These are phyloP conservation scores for Diaporthe nobilis DNA, from an alignment of 2,329 filamentous ascomycete genomes.

Conservation along the genomic window DNA sequence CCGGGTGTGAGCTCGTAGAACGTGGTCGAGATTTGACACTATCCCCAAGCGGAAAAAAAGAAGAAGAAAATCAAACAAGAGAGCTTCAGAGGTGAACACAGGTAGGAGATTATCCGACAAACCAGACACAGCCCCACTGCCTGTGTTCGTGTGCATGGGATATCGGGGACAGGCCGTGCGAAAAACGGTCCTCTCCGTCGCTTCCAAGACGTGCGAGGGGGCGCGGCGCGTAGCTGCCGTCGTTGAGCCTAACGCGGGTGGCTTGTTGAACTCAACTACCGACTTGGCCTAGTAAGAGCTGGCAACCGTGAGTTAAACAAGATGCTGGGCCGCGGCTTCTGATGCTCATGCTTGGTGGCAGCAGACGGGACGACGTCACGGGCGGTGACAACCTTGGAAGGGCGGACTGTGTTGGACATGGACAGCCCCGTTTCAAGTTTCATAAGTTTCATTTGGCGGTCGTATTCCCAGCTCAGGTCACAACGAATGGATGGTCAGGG, in stretches of 20 bases:
- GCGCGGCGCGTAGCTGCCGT: constrained; percentile 16
- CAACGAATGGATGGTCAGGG: constrained; percentile 29
- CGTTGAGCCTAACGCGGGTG: background rate
- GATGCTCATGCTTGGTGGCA: background rate
- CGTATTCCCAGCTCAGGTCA: constrained; percentile 24
- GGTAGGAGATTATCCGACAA: constrained; percentile 4
- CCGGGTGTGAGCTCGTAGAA: too few species aligned
- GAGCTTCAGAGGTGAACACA: background rate
- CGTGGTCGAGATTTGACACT: background rate
- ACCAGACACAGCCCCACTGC: constrained; percentile 14
- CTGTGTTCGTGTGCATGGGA: constrained; percentile 8
- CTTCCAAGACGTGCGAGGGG: background rate
- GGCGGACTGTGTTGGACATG: constrained; percentile 21
- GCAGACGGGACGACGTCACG: constrained; percentile 29
- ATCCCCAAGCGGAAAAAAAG: background rate
- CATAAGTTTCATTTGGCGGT: constrained; percentile 37
- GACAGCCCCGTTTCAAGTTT: constrained; percentile 31
- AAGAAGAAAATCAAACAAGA: background rate
- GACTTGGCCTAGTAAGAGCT: background rate
- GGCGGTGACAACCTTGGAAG: constrained; percentile 20
- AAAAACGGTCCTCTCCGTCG: background rate
- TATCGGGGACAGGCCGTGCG: constrained; percentile 6
- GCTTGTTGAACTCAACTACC: constrained; percentile 4
- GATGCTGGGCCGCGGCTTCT: background rate
- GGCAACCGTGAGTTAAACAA: background rate